phyloP scores from a whole-genome alignment of 208 protist genomes.

The Balamuthia mandrillaris region DNA sequence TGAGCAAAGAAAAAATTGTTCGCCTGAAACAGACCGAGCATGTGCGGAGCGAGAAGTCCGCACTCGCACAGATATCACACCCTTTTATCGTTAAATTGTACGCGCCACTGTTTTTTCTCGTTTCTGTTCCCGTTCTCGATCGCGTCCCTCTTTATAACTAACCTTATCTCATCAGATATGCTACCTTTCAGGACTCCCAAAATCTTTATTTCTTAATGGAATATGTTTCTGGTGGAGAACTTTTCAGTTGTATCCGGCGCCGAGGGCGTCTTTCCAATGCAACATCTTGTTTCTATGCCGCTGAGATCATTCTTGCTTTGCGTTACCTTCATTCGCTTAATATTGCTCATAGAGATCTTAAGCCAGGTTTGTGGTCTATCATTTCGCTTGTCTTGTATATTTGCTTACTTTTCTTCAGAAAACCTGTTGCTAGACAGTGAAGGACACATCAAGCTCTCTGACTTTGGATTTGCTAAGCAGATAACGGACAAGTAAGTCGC shows the following conservation, averaged over 20 bases:
- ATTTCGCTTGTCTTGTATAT: conserved; percentile 55
- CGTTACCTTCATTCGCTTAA: conserved; percentile 6
- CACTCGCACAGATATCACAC: conserved; percentile 70
- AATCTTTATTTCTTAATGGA: conserved; percentile 80
- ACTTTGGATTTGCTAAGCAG: conserved; percentile 91
- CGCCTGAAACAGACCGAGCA: conserved; percentile 81
- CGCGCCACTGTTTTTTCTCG: background rate
- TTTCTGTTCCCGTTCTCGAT: background rate
- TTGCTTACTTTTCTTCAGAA: conserved; percentile 90
- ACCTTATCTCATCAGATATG: conserved; percentile 15
- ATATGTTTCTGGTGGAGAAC: conserved; percentile 79
- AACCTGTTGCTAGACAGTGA: conserved; percentile 93
- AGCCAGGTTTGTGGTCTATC: background rate
- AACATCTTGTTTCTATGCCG: conserved; percentile 27
- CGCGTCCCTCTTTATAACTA: background rate
- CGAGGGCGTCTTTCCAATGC: background rate
- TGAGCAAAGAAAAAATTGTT: conserved; percentile 74
- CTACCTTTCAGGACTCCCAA: conserved; percentile 71
- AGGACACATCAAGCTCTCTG: conserved; percentile 94
- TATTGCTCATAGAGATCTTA: conserved; percentile 38
- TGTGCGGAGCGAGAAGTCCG: conserved; percentile 84
- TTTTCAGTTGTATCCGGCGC: conserved; percentile 70
- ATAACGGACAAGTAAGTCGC: background rate
- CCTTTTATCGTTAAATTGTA: conserved; percentile 79
- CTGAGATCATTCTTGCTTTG: conserved; percentile 26